Conservation (phyloP, 352 stramenopile species). For the Thalassiosira mediterranea region DNA sequence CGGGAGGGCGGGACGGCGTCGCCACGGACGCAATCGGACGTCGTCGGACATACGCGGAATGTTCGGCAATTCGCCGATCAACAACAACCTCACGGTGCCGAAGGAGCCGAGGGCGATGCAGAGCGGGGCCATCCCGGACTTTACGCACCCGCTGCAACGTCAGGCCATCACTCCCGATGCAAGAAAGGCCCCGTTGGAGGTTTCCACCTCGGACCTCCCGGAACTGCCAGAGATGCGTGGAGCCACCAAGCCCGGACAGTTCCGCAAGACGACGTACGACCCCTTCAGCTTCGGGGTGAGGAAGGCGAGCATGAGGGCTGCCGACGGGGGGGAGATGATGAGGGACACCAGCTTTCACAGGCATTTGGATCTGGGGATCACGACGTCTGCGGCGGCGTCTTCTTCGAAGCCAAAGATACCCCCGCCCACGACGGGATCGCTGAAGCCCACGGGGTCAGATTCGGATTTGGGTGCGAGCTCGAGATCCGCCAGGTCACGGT, state of each 20-base stretch:
- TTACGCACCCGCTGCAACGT: slow-evolving; percentile 9
- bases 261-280: slow-evolving; percentile 54
- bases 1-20: slow-evolving; percentile 37
- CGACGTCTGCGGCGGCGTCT: no score
- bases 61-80: slow-evolving; percentile 41
- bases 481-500: no score
- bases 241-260: slow-evolving; percentile 54
- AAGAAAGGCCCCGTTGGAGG: neutral
- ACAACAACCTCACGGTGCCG: slow-evolving; percentile 34
- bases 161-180: neutral
- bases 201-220: slow-evolving; percentile 23
- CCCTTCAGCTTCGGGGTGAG: no score
- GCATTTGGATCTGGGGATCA: slow-evolving; percentile 17
- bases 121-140: slow-evolving; percentile 37
- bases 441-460: no score
- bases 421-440: no score
- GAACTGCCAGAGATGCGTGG: slow-evolving; percentile 39
- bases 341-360: slow-evolving; percentile 29
- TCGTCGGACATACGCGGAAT: slow-evolving; percentile 73
- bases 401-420: no score
- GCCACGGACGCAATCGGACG: slow-evolving; percentile 63
- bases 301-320: neutral
- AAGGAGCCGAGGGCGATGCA: neutral
- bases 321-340: neutral
- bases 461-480: no score